phyloP scores from a whole-genome alignment of 345 rosid genomes.

The Erysimum cheiranthoides region DNA sequence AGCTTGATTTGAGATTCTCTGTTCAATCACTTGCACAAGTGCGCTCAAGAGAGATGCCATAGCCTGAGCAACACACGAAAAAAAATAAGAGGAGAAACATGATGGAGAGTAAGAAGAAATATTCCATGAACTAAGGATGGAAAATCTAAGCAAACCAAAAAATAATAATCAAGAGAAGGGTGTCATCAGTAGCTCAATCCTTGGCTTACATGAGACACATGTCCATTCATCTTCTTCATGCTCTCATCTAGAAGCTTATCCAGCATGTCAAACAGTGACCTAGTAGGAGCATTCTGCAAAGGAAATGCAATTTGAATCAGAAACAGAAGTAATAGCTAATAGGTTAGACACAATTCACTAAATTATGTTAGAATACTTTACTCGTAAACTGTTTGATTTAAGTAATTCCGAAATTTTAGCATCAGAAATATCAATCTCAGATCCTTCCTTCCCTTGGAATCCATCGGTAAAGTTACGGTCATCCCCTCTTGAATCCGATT shows the following conservation, averaged over 20 bases:
- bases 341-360: conserved; percentile 11
- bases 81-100: neutral
- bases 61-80: conserved; percentile 45
- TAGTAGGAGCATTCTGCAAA: conserved; percentile 74
- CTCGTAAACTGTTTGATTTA: conserved; percentile 70
- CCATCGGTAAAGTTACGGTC: conserved; percentile 50
- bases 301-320: conserved; percentile 37
- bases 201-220: conserved; percentile 69
- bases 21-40: conserved; percentile 71
- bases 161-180: conserved; percentile 23
- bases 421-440: conserved; percentile 61
- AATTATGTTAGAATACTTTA: conserved; percentile 47
- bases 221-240: conserved; percentile 69
- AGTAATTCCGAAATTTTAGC: conserved; percentile 62
- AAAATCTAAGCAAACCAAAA: conserved; percentile 17
- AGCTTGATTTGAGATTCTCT: conserved; percentile 71
- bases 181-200: conserved; percentile 30
- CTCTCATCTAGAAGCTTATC: conserved; percentile 74
- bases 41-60: conserved; percentile 67
- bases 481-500: conserved; percentile 38
- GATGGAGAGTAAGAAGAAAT: conserved; percentile 21
- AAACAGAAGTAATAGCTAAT: conserved; percentile 27
- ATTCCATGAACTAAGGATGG: conserved; percentile 24
- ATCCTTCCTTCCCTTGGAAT: conserved; percentile 54
- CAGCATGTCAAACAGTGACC: conserved; percentile 65